Conservation (phyloP, 108 stramenopile species). For the Licmophora abbreviata region DNA sequence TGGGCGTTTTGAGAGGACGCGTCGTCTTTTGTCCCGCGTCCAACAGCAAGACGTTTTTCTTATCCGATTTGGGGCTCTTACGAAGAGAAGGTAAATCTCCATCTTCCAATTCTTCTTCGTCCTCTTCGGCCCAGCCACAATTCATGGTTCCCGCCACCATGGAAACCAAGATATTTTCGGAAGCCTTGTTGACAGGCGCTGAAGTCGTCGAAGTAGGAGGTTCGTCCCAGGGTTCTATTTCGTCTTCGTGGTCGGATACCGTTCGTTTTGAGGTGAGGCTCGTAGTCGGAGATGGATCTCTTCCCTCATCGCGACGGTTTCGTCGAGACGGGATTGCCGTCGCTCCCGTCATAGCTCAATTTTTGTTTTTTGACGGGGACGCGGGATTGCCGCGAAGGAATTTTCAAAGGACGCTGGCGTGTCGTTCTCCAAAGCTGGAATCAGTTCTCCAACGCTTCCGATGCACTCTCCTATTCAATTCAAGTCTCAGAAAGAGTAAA, state of each 20-base stretch:
- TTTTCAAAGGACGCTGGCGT: constrained; percentile 1
- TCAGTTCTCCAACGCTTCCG: too few relatives aligned
- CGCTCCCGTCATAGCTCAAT: neutral
- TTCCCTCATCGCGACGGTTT: neutral
- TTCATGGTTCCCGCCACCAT: neutral
- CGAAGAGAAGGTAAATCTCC: constrained; percentile 9
- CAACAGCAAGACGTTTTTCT: constrained; percentile 3
- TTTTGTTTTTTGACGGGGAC: neutral
- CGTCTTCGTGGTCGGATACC: neutral
- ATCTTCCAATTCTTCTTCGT: constrained; percentile 10
- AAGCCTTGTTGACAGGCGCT: neutral
- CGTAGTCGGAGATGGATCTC: neutral
- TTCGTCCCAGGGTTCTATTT: constrained; percentile 13
- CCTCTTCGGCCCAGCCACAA: neutral
- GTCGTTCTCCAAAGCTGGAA: too few relatives aligned
- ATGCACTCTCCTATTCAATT: too few relatives aligned
- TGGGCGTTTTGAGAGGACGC: constrained; percentile 4
- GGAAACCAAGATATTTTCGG: neutral
- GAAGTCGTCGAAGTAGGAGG: neutral
- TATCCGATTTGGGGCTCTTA: neutral
- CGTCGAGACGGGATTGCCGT: too few relatives aligned
- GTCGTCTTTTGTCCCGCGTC: neutral
- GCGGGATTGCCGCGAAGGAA: neutral
- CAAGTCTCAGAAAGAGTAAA: too few relatives aligned
- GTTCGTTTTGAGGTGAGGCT: neutral